phyloP scores from a whole-genome alignment of 2,329 filamentous ascomycete genomes.

The Thermothelomyces thermophilus region DNA sequence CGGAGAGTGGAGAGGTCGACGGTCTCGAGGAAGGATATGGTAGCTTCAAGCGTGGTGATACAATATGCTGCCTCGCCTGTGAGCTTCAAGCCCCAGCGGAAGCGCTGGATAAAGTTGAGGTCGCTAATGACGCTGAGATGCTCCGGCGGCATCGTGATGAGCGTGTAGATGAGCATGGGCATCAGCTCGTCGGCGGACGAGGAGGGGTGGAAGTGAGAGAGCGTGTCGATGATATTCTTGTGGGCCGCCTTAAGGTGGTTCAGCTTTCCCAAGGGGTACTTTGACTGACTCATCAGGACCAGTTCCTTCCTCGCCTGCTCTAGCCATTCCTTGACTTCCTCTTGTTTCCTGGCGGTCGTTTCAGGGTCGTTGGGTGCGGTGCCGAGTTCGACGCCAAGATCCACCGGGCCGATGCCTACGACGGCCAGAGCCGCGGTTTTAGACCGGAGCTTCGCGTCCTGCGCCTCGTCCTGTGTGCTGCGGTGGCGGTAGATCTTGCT shows the following conservation, averaged over 20 bases:
- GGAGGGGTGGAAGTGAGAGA: slow-evolving; percentile 60
- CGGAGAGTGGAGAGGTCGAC: slow-evolving; percentile 87
- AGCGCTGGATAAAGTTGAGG: slow-evolving; percentile 87
- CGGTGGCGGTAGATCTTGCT: slow-evolving; percentile 84
- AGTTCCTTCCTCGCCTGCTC: slow-evolving; percentile 65
- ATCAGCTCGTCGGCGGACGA: slow-evolving; percentile 97
- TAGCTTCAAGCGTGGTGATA: slow-evolving; percentile 89
- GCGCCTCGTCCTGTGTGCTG: slow-evolving; percentile 86
- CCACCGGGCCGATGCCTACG: slow-evolving; percentile 83
- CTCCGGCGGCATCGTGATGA: slow-evolving; percentile 85
- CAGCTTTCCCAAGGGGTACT: slow-evolving; percentile 85
- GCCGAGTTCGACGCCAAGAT: slow-evolving; percentile 72
- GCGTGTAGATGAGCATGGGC: slow-evolving; percentile 90
- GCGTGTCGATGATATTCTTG: slow-evolving; percentile 87
- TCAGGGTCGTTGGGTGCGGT: slow-evolving; percentile 49
- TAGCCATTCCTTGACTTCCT: slow-evolving; percentile 67
- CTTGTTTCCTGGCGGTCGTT: slow-evolving; percentile 51
- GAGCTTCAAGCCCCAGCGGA: slow-evolving; percentile 77
- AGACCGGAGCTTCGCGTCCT: slow-evolving; percentile 89
- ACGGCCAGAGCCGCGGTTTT: slow-evolving; percentile 84
- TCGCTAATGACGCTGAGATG: slow-evolving; percentile 88
- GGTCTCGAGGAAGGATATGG: slow-evolving; percentile 89
- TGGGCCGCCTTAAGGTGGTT: slow-evolving; percentile 83
- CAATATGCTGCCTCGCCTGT: slow-evolving; percentile 95
- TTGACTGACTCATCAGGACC: slow-evolving; percentile 75